Percentiles rank a stretch among this genome's conserved stretches.
These are phyloP conservation scores for Sporormia fimetaria DNA, from an alignment of 495 filamentous ascomycete species.

Conservation along the genomic window DNA sequence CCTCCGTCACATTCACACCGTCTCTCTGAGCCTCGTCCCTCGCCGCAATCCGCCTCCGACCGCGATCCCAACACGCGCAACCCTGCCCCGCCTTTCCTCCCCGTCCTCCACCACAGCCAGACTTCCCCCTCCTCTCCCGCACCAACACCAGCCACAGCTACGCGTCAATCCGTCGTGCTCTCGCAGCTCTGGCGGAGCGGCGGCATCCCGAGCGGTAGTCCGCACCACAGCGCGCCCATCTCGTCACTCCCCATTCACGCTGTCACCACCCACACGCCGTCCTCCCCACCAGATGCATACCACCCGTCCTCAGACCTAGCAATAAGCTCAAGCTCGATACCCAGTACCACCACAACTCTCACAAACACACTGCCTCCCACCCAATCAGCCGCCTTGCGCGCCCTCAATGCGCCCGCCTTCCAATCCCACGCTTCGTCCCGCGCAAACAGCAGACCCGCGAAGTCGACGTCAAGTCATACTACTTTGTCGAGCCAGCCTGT, in stretches of 20 bases:
- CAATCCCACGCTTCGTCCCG: slow-evolving; percentile 18
- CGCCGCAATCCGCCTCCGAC: no score
- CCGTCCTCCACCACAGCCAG: slow-evolving; percentile 6
- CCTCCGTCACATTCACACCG: slow-evolving; percentile 8
- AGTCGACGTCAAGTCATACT: slow-evolving; percentile 22
- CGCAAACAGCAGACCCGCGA: slow-evolving; percentile 18
- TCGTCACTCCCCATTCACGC: slow-evolving; percentile 5
- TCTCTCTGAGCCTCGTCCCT: no score
- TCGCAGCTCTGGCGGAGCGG: slow-evolving; percentile 19
- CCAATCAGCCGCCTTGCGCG: slow-evolving; percentile 25
- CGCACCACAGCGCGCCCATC: background rate
- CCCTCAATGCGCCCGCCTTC: slow-evolving; percentile 24
- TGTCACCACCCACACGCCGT: slow-evolving; percentile 23
- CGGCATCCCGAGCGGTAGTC: slow-evolving; percentile 3
- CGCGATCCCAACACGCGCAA: slow-evolving; percentile 1
- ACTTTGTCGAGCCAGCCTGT: slow-evolving; percentile 27
- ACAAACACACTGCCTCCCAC: slow-evolving; percentile 19
- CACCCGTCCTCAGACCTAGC: slow-evolving; percentile 13
- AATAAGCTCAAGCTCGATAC: slow-evolving; percentile 16
- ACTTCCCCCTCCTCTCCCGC: slow-evolving; percentile 13
- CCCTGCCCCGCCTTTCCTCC: slow-evolving; percentile 3
- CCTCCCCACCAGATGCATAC: slow-evolving; percentile 19
- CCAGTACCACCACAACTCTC: slow-evolving; percentile 17
- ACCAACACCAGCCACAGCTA: slow-evolving; percentile 21
- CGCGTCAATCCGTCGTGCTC: slow-evolving; percentile 20